Evolutionary conservation across 2,329 filamentous ascomycete species (phyloP).

Genomic region (Leptographium procerum): DNA sequence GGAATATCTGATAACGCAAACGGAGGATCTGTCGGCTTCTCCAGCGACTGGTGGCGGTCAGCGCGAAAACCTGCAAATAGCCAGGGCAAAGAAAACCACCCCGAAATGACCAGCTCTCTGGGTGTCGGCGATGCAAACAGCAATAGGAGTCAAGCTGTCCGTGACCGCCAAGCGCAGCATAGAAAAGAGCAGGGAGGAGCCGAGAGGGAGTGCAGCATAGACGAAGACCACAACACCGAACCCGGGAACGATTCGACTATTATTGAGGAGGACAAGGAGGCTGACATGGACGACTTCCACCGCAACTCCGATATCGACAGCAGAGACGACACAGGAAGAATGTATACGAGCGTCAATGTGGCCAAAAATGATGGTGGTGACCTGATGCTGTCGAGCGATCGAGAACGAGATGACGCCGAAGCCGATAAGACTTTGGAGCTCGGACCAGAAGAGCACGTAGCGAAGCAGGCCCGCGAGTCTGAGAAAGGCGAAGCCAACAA

Average conservation of each 20-base stretch:
- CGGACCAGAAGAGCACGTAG: not conserved
- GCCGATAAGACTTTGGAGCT: not conserved
- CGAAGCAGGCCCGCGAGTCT: not conserved
- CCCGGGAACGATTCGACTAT: constrained; percentile 2
- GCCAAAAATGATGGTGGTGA: not conserved
- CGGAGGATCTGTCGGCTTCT: constrained; percentile 14
- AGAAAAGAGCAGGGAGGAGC: not conserved
- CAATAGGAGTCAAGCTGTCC: not conserved
- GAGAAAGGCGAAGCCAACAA: not conserved
- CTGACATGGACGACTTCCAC: not conserved
- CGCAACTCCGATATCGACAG: not conserved
- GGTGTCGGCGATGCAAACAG: not conserved
- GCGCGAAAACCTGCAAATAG: constrained; percentile 14
- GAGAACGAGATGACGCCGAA: not conserved
- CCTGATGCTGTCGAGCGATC: not conserved
- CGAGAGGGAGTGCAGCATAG: constrained; percentile 4
- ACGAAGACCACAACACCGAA: not conserved
- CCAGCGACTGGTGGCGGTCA: constrained; percentile 4
- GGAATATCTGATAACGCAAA: not conserved
- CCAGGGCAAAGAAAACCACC: constrained; percentile 37
- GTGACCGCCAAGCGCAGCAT: not conserved
- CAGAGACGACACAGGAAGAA: not conserved
- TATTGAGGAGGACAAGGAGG: not conserved
- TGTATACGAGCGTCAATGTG: not conserved
- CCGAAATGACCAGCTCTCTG: constrained; percentile 4